Evolutionary conservation across 2,329 filamentous ascomycete genomes (phyloP), one percentile per base, ranked within the genome.

Genomic region (Cryphonectria nitschkei): DNA sequence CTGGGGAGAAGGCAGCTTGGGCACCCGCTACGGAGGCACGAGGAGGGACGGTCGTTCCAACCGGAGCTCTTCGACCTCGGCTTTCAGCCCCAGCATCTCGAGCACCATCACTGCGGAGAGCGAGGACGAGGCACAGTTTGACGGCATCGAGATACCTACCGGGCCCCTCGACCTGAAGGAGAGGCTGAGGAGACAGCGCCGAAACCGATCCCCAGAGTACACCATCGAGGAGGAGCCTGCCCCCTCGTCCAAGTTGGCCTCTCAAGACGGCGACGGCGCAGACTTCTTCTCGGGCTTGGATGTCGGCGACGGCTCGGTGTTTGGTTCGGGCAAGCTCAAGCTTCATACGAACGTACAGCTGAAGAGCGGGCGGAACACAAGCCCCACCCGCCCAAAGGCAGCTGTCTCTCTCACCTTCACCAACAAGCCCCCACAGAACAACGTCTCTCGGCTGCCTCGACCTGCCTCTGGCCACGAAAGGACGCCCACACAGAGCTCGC

Each of bases 51-150:
- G 86, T n/a, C 89, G 89, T 56, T 95, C 93, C 65, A 90, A 90
- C 76, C 90, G 93, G 76, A 96, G 93, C 82, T 97, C 94, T 0
- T 95, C 94, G 26, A 90, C 92, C 50, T 97, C 95, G 54, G 93
- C 93, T 39, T 87, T 98, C 79, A 98, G 95, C 78, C 95, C 96
- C 19, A 98, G 95, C 79, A 88, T 97, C 69, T 93, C 94, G 29
- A 98, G 95, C 80, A 96, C 93, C 74, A 90, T 97, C 75, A 97
- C 94, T 1, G 88, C 89, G 13, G 96, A 98, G 82, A 98, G 95
- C 78, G 94, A 97, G 78, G 95, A 97, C 75, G 95, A 98, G 80
- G 92, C 93, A 8, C 71, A 72, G 56, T 88, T 98, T 72, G 93
- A 96, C 72, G 95, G 95, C n/a, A 86, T 99, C 19, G 85, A 97